A percentile compares a stretch with the other conserved stretches of the same genome.
phyloP scores from a whole-genome alignment of 1,284 basidiomycete species.

The Ganoderma sinense region DNA sequence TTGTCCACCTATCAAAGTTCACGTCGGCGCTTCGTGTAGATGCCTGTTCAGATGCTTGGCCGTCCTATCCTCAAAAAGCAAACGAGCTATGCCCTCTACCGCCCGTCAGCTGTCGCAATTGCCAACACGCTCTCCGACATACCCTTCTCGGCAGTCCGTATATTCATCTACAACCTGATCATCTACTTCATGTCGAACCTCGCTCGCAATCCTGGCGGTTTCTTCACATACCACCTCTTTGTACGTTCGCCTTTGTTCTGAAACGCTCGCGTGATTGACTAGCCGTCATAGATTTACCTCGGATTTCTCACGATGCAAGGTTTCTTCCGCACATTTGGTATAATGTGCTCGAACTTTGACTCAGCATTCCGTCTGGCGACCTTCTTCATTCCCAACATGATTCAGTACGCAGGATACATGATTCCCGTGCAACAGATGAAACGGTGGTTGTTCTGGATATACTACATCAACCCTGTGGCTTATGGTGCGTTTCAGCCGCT shows the following conservation, averaged over 20 bases:
- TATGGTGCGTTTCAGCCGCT: slow-evolving; percentile 60
- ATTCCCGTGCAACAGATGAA: slow-evolving; percentile 83
- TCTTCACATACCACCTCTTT: slow-evolving; percentile 79
- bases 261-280: neutral
- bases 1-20: neutral
- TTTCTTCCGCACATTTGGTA: slow-evolving; percentile 77
- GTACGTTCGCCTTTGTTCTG: slow-evolving; percentile 24
- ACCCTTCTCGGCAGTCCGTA: slow-evolving; percentile 72
- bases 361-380: slow-evolving; percentile 65
- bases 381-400: slow-evolving; percentile 73
- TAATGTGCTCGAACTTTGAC: slow-evolving; percentile 71
- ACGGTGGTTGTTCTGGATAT: slow-evolving; percentile 90
- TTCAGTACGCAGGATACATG: slow-evolving; percentile 75
- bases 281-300: slow-evolving; percentile 49
- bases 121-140: slow-evolving; percentile 82
- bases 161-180: slow-evolving; percentile 73
- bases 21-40: slow-evolving; percentile 35
- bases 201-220: slow-evolving; percentile 65
- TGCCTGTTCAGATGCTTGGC: slow-evolving; percentile 78
- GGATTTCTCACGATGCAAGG: slow-evolving; percentile 75
- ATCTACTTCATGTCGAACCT: slow-evolving; percentile 82
- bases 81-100: slow-evolving; percentile 84
- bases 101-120: slow-evolving; percentile 76
- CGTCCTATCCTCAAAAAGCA: slow-evolving; percentile 67
- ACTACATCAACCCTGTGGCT: slow-evolving; percentile 78